Evolutionary conservation across 768 basidiomycete species (phyloP).

Genomic region (Pleurotus djamor): DNA sequence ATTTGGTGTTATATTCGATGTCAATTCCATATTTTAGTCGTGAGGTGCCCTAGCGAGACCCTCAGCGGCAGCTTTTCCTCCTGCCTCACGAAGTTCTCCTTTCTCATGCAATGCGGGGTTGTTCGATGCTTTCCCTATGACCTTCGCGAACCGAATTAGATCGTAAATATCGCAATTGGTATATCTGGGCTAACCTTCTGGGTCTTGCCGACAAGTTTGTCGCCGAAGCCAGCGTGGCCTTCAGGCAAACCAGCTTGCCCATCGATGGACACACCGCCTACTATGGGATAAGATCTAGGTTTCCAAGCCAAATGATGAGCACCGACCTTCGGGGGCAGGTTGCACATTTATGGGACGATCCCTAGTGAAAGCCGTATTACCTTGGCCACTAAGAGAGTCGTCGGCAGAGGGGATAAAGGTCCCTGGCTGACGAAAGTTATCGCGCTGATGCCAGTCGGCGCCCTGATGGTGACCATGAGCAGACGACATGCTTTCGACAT

Average conservation of each 20-base stretch:
- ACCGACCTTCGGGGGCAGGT: constrained; percentile 2
- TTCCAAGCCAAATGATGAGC: not conserved
- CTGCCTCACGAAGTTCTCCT: constrained; percentile 53
- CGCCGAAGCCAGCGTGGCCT: constrained; percentile 40
- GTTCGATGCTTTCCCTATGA: constrained; percentile 44
- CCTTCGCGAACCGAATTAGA: constrained; percentile 22
- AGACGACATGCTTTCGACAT: constrained; percentile 27
- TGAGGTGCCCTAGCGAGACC: constrained; percentile 39
- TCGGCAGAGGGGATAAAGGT: too few relatives aligned
- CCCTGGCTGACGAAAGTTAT: not conserved
- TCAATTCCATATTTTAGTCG: constrained; percentile 22
- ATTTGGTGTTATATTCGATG: too few relatives aligned
- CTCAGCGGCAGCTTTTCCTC: constrained; percentile 43
- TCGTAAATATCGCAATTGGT: not conserved
- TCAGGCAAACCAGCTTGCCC: constrained; percentile 28
- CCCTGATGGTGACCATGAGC: constrained; percentile 12
- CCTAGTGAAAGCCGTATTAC: constrained; percentile 1
- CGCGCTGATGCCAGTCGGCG: constrained; percentile 10
- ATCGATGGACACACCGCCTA: constrained; percentile 33
- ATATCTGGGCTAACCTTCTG: constrained; percentile 39
- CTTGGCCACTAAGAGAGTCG: constrained; percentile 5
- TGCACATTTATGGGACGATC: constrained; percentile 8
- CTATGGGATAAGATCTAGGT: not conserved
- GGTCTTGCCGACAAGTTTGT: constrained; percentile 59
- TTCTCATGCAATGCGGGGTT: constrained; percentile 53